Evolutionary conservation across 2,329 filamentous ascomycete genomes (phyloP).

Genomic region (Cercospora sp.): DNA sequence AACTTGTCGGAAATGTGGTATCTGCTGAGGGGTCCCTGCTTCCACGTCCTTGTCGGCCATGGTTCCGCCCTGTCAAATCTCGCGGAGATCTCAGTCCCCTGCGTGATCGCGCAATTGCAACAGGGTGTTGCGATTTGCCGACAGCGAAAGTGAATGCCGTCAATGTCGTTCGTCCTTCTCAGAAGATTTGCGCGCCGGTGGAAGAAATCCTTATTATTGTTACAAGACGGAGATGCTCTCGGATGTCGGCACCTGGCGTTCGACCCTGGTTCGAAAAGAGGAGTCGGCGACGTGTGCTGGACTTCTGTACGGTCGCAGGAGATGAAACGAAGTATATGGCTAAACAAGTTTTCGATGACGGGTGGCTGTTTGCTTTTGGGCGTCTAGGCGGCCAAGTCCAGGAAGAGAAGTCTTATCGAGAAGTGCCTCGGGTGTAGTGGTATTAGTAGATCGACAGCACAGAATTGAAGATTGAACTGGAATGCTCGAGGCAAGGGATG

Average conservation of each 20-base stretch:
- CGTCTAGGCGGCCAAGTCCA: background rate
- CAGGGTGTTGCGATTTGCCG: background rate
- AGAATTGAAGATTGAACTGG: background rate
- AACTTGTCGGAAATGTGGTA: constrained; percentile 38
- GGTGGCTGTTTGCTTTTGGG: background rate
- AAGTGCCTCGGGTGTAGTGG: background rate
- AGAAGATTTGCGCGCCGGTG: background rate
- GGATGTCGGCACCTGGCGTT: background rate
- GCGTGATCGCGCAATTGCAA: background rate
- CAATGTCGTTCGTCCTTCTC: background rate
- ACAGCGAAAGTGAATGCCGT: background rate
- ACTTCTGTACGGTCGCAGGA: background rate
- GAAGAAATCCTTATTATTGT: background rate
- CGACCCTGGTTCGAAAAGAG: background rate
- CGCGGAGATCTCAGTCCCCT: background rate
- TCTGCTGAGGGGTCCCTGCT: constrained; percentile 31
- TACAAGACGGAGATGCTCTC: background rate
- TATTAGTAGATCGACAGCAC: background rate
- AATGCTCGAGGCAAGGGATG: background rate
- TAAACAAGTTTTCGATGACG: constrained; percentile 2
- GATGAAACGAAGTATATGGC: background rate
- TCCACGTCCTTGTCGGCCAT: constrained; percentile 38
- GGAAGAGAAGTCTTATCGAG: background rate
- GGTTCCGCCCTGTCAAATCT: background rate
- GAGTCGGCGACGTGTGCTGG: background rate